Evolutionary conservation across 768 basidiomycete species (phyloP), one percentile per base, ranked within the genome.

Genomic region (Kwoniella pini): DNA sequence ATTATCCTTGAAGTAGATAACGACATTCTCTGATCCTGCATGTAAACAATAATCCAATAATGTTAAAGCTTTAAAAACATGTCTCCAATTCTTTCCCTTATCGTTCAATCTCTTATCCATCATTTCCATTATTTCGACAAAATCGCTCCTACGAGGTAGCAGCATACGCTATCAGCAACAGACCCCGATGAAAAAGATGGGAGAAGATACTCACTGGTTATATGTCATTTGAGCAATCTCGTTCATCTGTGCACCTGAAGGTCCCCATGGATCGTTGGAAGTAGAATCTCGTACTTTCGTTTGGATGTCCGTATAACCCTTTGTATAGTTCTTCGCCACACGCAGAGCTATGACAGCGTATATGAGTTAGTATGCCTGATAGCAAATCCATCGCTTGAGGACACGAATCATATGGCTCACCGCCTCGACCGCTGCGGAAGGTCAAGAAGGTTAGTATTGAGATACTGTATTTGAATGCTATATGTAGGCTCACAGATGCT

Each of bases 51-150:
- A 98, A 79, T 98, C 96, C 36, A 99, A 85, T 4, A 98, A 85
- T 0, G 93, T 97, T 50, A 99, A 83, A 43, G 90, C 90, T 51
- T 98, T 98, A 85, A 96, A 98, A 59, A 98, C 95, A 82, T 99
- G 96, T 53, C 95, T 85, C 96, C 96, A 99, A 72, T 98, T 97
- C 85, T 98, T 98, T 36, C 96, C 96, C 83, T 96, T 98, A 82
- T 99, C 96, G 46, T 79, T 79, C 63, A 99, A 81, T 52, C 96
- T 87, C 80, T 99, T 98, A 80, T 98, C 96, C 49, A 99, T 84
- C 91, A 97, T 96, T 82, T 99, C 96, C 92, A 99, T 97, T 73
- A 99, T 91, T 81, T 99, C 96, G 12, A 98, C 92, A 77, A 99
- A 99, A 72, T 98, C 94, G 61, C 87, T 88, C 80, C 93, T 86